phyloP scores from a whole-genome alignment of 2,329 filamentous ascomycete species.

The Penicillium sp. region DNA sequence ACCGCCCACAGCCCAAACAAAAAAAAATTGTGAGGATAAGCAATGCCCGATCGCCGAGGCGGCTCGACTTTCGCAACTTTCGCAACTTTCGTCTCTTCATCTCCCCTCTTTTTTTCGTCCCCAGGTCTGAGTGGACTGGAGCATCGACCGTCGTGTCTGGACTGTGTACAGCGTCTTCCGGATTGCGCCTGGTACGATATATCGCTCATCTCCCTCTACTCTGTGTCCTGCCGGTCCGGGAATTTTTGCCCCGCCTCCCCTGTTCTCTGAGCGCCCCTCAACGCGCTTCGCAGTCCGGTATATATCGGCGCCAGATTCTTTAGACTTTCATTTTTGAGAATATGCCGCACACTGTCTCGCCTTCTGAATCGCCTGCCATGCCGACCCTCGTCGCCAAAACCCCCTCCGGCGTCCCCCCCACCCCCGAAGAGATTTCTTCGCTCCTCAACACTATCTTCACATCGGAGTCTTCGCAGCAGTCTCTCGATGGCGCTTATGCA shows the following conservation, averaged over 20 bases:
- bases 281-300: conserved; percentile 11
- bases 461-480: conserved; percentile 65
- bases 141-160: conserved; percentile 5
- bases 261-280: conserved; percentile 3
- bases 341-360: conserved; percentile 50
- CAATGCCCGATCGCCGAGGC: conserved; percentile 12
- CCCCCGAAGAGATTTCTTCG: conserved; percentile 63
- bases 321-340: conserved; percentile 15
- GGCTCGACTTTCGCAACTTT: conserved; percentile 2
- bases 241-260: conserved; percentile 4
- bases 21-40: conserved; percentile 25
- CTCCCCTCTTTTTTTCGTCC: conserved; percentile 5
- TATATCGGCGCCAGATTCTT: conserved; percentile 10
- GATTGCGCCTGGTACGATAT: conserved; percentile 6
- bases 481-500: conserved; percentile 65
- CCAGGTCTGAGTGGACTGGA: conserved; percentile 4
- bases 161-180: conserved; percentile 14
- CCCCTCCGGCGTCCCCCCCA: conserved; percentile 52
- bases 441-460: conserved; percentile 67
- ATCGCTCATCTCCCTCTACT: neutral
- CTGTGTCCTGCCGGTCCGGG: conserved; percentile 10
- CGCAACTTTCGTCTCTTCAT: too few relatives aligned
- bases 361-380: conserved; percentile 42
- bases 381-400: conserved; percentile 51
- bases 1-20: conserved; percentile 14